Evolutionary conservation across 345 rosid genomes (phyloP).

Genomic region (Acer negundo): DNA sequence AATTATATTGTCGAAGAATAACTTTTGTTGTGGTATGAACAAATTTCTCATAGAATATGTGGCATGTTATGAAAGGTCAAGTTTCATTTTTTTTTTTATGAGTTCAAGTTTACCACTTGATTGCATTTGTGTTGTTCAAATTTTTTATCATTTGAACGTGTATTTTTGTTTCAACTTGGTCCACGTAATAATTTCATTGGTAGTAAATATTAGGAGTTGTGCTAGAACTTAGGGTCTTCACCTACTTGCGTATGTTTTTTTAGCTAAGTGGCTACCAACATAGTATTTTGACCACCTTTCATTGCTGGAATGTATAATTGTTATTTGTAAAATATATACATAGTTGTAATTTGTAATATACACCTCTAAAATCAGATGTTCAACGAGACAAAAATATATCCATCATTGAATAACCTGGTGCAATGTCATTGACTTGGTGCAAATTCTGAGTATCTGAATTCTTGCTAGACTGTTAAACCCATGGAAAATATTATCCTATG

Average conservation of each 20-base stretch:
- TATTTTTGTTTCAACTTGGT: background rate
- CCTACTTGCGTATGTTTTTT: background rate
- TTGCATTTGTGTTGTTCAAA: background rate
- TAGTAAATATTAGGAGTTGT: background rate
- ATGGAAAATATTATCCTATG: background rate
- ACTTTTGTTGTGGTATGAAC: background rate
- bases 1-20: background rate
- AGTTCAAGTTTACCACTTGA: background rate
- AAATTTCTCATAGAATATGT: background rate
- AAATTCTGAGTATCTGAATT: background rate
- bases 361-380: background rate
- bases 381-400: background rate
- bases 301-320: background rate
- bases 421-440: background rate
- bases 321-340: background rate
- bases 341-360: background rate
- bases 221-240: background rate
- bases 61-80: too few species aligned
- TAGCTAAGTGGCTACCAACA: background rate
- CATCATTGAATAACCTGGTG: background rate
- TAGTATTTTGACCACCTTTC: background rate
- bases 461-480: background rate
- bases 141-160: background rate
- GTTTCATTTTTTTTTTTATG: too few species aligned
- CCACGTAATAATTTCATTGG: background rate